These are phyloP conservation scores for Lecanoromycetidae sp. DNA, from an alignment of 2,329 filamentous ascomycete genomes.

Conservation along the genomic window DNA sequence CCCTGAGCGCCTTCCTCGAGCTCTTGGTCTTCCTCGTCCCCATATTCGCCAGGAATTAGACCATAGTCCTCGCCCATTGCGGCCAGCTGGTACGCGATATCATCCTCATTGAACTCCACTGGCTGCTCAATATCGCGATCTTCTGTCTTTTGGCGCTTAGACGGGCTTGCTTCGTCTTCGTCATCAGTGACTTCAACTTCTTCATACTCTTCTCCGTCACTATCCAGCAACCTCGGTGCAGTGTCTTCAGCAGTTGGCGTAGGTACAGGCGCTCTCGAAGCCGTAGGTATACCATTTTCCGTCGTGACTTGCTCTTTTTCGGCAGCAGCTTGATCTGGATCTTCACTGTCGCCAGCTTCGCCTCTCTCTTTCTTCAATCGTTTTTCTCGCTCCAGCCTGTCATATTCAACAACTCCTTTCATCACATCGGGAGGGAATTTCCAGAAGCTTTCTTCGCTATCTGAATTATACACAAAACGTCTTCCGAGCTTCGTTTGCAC, in stretches of 20 bases:
- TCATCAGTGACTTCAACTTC: constrained; percentile 61
- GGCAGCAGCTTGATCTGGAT: constrained; percentile 12
- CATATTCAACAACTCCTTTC: constrained; percentile 58
- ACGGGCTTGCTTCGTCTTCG: constrained; percentile 37
- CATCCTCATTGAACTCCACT: constrained; percentile 82
- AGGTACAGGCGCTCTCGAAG: constrained; percentile 1
- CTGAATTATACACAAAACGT: constrained; percentile 78
- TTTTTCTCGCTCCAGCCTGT: constrained; percentile 57
- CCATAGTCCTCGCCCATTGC: constrained; percentile 81
- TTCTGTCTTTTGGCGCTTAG: constrained; percentile 42
- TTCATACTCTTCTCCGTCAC: constrained; percentile 61
- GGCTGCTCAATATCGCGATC: constrained; percentile 37
- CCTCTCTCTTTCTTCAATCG: constrained; percentile 42
- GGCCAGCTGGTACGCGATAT: constrained; percentile 83
- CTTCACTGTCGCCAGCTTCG: constrained; percentile 19
- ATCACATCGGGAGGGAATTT: constrained; percentile 80
- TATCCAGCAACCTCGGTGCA: constrained; percentile 23
- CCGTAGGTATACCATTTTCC: not conserved
- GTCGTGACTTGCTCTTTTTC: constrained; percentile 1
- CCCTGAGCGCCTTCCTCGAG: constrained; percentile 64
- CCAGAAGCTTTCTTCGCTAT: constrained; percentile 86
- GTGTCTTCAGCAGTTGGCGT: constrained; percentile 14
- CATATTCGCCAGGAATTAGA: constrained; percentile 64
- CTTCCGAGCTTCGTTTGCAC: constrained; percentile 86
- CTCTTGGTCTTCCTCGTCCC: constrained; percentile 36